These are phyloP conservation scores for Fragaria nilgerrensis DNA, from an alignment of 306 rosid genomes.

Conservation along the genomic window DNA sequence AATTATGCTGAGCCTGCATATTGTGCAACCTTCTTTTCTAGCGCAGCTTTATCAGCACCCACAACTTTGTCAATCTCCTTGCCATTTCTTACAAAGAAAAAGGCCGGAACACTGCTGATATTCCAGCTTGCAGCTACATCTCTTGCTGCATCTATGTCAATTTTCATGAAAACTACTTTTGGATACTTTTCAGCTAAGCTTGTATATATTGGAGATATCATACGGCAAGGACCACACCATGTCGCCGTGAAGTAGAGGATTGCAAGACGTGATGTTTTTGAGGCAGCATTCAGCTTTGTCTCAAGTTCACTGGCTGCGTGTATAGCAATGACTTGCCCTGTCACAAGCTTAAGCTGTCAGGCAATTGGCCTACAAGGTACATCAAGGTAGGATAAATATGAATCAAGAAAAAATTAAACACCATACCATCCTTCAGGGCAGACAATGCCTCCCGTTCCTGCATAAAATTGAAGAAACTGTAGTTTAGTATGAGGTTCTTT, in stretches of 20 bases:
- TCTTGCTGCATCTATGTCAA: slow-evolving; percentile 73
- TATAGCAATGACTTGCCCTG: slow-evolving; percentile 71
- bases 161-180: slow-evolving; percentile 61
- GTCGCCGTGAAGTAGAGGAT: slow-evolving; percentile 83
- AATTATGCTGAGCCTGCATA: slow-evolving; percentile 45
- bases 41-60: slow-evolving; percentile 60
- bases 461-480: slow-evolving; percentile 18
- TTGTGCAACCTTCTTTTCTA: slow-evolving; percentile 63
- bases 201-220: slow-evolving; percentile 62
- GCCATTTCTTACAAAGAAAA: slow-evolving; percentile 63
- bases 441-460: slow-evolving; percentile 64
- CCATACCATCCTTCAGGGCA: slow-evolving; percentile 69
- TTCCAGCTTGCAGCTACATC: slow-evolving; percentile 70
- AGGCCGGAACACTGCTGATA: slow-evolving; percentile 70
- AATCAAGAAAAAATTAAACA: slow-evolving; percentile 8
- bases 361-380: neutral
- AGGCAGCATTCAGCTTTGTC: slow-evolving; percentile 60
- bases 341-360: neutral
- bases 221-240: slow-evolving; percentile 93
- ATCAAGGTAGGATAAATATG: neutral
- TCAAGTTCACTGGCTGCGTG: slow-evolving; percentile 58
- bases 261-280: slow-evolving; percentile 59
- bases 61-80: slow-evolving; percentile 64
- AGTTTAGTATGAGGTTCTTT: slow-evolving; percentile 15
- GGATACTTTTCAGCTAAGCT: slow-evolving; percentile 73